Base-by-base conservation (phyloP, 768 basidiomycete genomes). In the Exsudoporus frostii region DNA sequence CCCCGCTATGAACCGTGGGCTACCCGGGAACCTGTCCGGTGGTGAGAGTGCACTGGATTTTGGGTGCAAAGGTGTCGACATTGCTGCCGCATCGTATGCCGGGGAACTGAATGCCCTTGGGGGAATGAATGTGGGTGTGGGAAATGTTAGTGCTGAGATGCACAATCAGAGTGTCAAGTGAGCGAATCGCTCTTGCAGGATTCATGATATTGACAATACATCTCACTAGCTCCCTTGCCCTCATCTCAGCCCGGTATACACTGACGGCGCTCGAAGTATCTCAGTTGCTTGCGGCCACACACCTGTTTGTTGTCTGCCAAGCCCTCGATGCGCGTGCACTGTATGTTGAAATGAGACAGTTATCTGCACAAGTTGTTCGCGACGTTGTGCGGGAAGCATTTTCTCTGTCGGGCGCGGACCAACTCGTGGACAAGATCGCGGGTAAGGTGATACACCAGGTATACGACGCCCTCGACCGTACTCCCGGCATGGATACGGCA, bases 91-190 rank as follows among this genome's bases (percentile, higher is more conserved):
- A 9, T 85, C 92, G 0, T 93, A 94, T 65, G 80, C 85, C 3
- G 76, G 85, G 42, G 92, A 94, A 69, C 80, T 94, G 30, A 91
- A 90, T 27, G 85, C 80, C 63, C 79, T 92, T 24, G 91, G 68
- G 5, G 68, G 67, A 14, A 89, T 82, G 72, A 90, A 92, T 0
- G 90, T 93, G 11, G 87, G 86, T 3, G 90, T 89, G 0, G 86
- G 88, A 59, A 83, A 91, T 45, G 90, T 93, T 62, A 87, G 86
- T 2, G 91, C 91, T 1, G 91, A 94, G 72, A 90, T 92, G 88
- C 89, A 92, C 65, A 94, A 94, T 60, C 92, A 94, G 69, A 88
- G 92, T 40, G 81, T 94, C 69, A 94, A 94, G 88, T 90, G 57
- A 55, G 87, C 74, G 0, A 9, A 15, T 20, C 19, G 25, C 37